Evolutionary conservation across 208 protist genomes (phyloP).

Genomic region (Trypanosoma theileri): DNA sequence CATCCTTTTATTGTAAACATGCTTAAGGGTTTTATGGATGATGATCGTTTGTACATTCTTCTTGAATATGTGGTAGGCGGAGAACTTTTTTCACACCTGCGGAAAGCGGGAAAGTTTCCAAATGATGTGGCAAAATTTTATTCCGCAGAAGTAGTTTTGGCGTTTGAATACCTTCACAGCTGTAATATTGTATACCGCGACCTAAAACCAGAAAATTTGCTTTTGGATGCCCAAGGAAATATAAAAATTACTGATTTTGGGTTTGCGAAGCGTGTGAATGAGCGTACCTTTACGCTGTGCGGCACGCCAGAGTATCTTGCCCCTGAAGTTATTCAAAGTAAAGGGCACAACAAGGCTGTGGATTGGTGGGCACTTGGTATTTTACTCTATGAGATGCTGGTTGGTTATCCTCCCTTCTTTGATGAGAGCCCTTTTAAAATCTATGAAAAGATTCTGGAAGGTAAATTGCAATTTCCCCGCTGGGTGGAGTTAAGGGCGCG

Average conservation of each 20-base stretch:
- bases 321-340: constrained; percentile 86
- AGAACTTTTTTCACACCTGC: constrained; percentile 92
- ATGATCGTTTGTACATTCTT: constrained; percentile 92
- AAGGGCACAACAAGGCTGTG: constrained; percentile 79
- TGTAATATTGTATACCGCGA: constrained; percentile 86
- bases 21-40: constrained; percentile 95
- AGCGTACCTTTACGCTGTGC: constrained; percentile 83
- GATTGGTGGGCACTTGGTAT: constrained; percentile 93
- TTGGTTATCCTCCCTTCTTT: constrained; percentile 91
- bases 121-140: constrained; percentile 94
- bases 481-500: constrained; percentile 81
- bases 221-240: constrained; percentile 77
- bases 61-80: constrained; percentile 94
- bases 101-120: constrained; percentile 88
- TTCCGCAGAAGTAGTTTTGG: constrained; percentile 84
- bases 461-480: constrained; percentile 80
- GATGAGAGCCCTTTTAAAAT: constrained; percentile 91
- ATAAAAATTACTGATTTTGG: constrained; percentile 92
- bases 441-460: constrained; percentile 90
- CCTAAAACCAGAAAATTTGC: constrained; percentile 88
- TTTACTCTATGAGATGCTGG: constrained; percentile 90
- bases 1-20: constrained; percentile 96
- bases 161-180: constrained; percentile 86
- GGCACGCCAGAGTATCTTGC: constrained; percentile 88
- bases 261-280: constrained; percentile 81